Base-by-base conservation (phyloP, 495 filamentous ascomycete species). In the Penicillium bovifimosum region DNA sequence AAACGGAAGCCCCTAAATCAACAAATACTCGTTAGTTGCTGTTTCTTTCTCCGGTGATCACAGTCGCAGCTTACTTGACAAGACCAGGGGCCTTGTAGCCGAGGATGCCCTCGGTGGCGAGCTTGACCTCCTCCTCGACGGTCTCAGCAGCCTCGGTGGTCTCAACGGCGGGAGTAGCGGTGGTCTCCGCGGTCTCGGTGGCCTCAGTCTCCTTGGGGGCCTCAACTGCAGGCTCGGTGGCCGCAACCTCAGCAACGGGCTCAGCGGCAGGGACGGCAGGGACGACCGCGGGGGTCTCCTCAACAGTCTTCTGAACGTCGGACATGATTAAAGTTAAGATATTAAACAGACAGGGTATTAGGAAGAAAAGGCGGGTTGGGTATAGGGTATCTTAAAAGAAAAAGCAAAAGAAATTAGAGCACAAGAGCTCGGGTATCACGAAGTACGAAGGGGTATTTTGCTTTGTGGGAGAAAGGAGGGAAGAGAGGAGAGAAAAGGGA, bases 41-140 rank as follows among this genome's bases (percentile, higher is more conserved):
- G 10, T 31, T 36, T 7, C n/a, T 6, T 14, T 8, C 34, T 36
- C n/a, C 11, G 10, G 34, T 20, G 28, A 50, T 43, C 46, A 43
- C 54, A 47, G 40, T 29, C 16, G 52, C 35, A 42, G 73, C 90
- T 75, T 83, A 97, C 92, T 96, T 92, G 70, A 91, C 80, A 54
- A 96, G 82, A 75, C 90, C 90, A 36, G 89, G 85, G 52, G 78
- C 86, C 81, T 96, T 95, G 86, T 91, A 86, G 60, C 85, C 86
- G 34, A 96, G 80, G 55, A 76, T 73, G 53, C 92, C 92, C 65
- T 91, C 86, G 56, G 64, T 74, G 26, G 75, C 69, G 47, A 81
- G 76, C 57, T 74, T 74, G 18, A 80, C 61, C 61, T 79, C 77
- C 67, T 68, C 77, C 63, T 76, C 72, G 41, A 66, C 65, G 44